Conservation (phyloP, 1,284 basidiomycete genomes). For the Microstroma glucosiphilum region DNA sequence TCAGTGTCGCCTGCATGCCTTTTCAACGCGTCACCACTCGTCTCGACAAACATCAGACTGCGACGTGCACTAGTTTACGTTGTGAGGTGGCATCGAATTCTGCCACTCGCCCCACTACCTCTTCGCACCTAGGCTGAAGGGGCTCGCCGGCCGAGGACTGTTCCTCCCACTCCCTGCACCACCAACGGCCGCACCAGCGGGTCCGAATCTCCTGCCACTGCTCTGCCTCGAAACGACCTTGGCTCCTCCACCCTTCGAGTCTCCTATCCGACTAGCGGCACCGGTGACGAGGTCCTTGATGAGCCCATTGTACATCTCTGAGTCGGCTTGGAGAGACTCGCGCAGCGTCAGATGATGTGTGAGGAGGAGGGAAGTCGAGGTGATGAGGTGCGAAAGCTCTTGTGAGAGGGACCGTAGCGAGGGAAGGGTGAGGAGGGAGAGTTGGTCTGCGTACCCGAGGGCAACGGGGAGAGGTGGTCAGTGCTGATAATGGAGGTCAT, state of each 20-base stretch:
- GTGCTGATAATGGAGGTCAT: neutral
- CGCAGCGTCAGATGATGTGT: slow-evolving; percentile 44
- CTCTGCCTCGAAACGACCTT: neutral
- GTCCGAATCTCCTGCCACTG: neutral
- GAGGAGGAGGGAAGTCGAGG: slow-evolving; percentile 32
- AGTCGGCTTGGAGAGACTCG: slow-evolving; percentile 39
- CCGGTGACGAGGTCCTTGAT: slow-evolving; percentile 47
- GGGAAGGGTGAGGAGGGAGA: slow-evolving; percentile 40
- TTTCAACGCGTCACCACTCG: no score
- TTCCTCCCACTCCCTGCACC: neutral
- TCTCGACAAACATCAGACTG: no score
- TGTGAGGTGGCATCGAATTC: no score
- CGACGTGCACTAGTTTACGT: no score
- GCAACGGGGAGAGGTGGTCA: neutral
- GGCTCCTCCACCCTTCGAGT: neutral
- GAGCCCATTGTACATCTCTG: slow-evolving; percentile 47
- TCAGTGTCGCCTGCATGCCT: no score
- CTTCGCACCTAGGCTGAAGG: neutral
- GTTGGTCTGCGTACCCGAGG: slow-evolving; percentile 24
- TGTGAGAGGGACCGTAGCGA: slow-evolving; percentile 33
- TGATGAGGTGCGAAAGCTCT: slow-evolving; percentile 35
- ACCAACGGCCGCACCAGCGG: neutral
- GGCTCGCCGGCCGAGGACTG: neutral
- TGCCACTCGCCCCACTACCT: no score
- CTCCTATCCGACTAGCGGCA: slow-evolving; percentile 26